These are phyloP conservation scores for Trypanosoma conorhini DNA, from an alignment of 208 protist species.

Conservation along the genomic window DNA sequence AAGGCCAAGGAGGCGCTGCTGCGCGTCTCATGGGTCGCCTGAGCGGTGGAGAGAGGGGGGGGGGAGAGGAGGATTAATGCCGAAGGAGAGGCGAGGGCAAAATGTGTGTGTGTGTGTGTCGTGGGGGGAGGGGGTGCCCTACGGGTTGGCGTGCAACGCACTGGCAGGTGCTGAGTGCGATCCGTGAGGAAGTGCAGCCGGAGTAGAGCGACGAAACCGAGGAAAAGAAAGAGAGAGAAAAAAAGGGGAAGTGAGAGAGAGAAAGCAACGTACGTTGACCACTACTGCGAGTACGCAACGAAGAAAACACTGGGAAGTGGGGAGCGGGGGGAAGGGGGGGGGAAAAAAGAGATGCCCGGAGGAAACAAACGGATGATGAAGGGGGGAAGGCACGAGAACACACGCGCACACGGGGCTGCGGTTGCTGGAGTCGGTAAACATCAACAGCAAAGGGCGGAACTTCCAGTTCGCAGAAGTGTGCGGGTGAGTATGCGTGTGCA, in stretches of 20 bases:
- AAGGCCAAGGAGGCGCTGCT: conserved; percentile 70
- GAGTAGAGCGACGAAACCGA: conserved; percentile 4
- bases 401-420: too few species aligned
- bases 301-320: background rate
- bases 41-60: background rate
- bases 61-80: background rate
- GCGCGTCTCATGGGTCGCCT: conserved; percentile 59
- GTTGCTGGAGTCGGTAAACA: too few species aligned
- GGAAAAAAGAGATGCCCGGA: background rate
- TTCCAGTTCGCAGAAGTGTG: too few species aligned
- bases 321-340: background rate
- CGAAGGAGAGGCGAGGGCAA: background rate
- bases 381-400: background rate
- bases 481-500: too few species aligned
- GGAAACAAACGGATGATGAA: background rate
- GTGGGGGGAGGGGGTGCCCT: background rate
- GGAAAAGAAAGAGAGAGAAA: conserved; percentile 8
- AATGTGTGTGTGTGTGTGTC: background rate
- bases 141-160: background rate
- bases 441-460: too few species aligned
- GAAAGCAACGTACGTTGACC: background rate
- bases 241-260: conserved; percentile 2
- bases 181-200: background rate
- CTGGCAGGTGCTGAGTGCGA: background rate
- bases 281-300: conserved; percentile 1